Evolutionary conservation across 2,329 filamentous ascomycete species (phyloP).

Genomic region (Cercospora beticola): DNA sequence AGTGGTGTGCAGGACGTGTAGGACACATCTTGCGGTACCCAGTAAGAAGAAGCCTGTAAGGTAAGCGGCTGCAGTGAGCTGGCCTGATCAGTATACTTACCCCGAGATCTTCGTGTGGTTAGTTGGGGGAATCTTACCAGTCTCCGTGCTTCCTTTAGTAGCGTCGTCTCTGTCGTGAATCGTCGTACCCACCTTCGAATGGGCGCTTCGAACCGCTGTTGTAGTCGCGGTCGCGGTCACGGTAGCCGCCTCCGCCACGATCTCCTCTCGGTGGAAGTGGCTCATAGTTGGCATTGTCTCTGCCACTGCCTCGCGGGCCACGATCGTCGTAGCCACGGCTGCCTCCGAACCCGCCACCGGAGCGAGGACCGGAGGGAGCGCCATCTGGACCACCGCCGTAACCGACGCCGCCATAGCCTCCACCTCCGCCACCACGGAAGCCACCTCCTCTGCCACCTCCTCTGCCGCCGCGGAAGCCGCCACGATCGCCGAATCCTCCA

Average conservation of each 20-base stretch:
- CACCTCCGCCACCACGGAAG: slow-evolving; percentile 37
- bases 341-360: slow-evolving; percentile 39
- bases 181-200: slow-evolving; percentile 80
- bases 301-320: slow-evolving; percentile 39
- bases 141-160: slow-evolving; percentile 45
- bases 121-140: slow-evolving; percentile 26
- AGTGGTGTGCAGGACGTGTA: slow-evolving; percentile 17
- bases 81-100: slow-evolving; percentile 31
- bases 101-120: slow-evolving; percentile 12
- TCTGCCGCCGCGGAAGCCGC: slow-evolving; percentile 51
- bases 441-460: slow-evolving; percentile 51
- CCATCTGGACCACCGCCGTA: slow-evolving; percentile 49
- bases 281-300: slow-evolving; percentile 74
- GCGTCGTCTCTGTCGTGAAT: slow-evolving; percentile 62
- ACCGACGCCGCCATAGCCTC: slow-evolving; percentile 40
- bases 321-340: slow-evolving; percentile 35
- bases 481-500: slow-evolving; percentile 54
- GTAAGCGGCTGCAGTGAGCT: slow-evolving; percentile 24
- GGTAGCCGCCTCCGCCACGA: slow-evolving; percentile 48
- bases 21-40: slow-evolving; percentile 1
- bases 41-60: slow-evolving; percentile 9
- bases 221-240: slow-evolving; percentile 42
- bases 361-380: slow-evolving; percentile 50
- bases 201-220: slow-evolving; percentile 56
- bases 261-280: slow-evolving; percentile 70